A percentile compares a stretch with the other conserved stretches of the same genome.
phyloP scores from a whole-genome alignment of 495 filamentous ascomycete species.

The Neurospora terricola region DNA sequence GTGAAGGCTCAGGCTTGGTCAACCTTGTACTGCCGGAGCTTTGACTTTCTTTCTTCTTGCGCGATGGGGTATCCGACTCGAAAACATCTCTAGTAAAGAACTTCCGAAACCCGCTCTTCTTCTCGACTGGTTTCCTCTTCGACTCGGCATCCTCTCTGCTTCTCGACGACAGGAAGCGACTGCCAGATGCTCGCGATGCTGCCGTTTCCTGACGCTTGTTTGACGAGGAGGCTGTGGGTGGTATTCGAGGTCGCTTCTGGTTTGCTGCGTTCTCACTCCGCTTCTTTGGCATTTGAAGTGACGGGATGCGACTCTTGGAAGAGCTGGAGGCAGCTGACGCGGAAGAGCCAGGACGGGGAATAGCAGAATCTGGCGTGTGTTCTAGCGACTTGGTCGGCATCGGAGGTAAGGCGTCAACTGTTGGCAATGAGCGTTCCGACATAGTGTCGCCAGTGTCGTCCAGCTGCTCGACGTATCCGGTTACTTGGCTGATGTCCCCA shows the following conservation, averaged over 20 bases:
- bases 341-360: constrained; percentile 6
- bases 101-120: constrained; percentile 22
- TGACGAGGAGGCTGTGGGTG: constrained; percentile 12
- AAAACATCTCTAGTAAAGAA: constrained; percentile 22
- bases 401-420: not conserved
- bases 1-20: not conserved
- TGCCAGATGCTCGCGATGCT: constrained; percentile 14
- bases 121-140: constrained; percentile 14
- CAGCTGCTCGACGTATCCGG: constrained; percentile 16
- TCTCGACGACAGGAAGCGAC: constrained; percentile 16
- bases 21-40: constrained; percentile 1
- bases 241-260: constrained; percentile 33
- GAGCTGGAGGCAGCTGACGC: constrained; percentile 6
- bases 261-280: constrained; percentile 27
- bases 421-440: not conserved
- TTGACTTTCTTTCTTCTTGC: constrained; percentile 13
- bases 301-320: constrained; percentile 6
- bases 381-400: constrained; percentile 14
- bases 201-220: constrained; percentile 12
- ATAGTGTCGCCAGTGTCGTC: constrained; percentile 7
- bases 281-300: constrained; percentile 6
- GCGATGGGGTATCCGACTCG: constrained; percentile 13
- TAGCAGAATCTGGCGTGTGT: not conserved
- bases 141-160: constrained; percentile 8
- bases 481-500: constrained; percentile 20